phyloP scores from a whole-genome alignment of 192 early-diverging fungal species.

The Entomortierella chlamydospora region DNA sequence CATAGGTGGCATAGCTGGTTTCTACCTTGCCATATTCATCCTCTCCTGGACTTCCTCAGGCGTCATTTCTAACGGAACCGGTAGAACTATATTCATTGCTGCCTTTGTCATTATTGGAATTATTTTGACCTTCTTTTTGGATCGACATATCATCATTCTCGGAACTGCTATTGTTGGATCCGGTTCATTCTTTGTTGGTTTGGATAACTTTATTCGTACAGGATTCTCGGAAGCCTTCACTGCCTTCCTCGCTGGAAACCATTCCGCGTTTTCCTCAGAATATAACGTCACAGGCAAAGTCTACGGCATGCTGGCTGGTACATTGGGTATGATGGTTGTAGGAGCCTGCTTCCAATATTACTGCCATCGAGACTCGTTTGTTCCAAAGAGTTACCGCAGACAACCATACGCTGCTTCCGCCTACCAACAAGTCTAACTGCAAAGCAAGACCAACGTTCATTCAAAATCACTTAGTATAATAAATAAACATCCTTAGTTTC shows the following conservation, averaged over 20 bases:
- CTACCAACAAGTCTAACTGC: too few relatives aligned
- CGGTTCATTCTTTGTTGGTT: slow-evolving; percentile 78
- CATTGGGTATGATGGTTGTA: slow-evolving; percentile 69
- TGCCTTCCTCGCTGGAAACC: slow-evolving; percentile 59
- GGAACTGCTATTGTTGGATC: slow-evolving; percentile 81
- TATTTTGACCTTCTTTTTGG: slow-evolving; percentile 69
- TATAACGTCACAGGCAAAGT: slow-evolving; percentile 68
- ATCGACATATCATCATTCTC: slow-evolving; percentile 73
- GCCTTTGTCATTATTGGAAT: slow-evolving; percentile 67
- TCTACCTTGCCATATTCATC: slow-evolving; percentile 75
- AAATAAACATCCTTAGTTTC: too few relatives aligned
- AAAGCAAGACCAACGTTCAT: too few relatives aligned
- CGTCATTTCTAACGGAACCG: slow-evolving; percentile 67
- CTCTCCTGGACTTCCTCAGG: slow-evolving; percentile 70
- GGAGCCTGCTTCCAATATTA: slow-evolving; percentile 76
- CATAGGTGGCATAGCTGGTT: slow-evolving; percentile 83
- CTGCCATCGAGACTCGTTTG: slow-evolving; percentile 56
- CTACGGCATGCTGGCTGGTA: slow-evolving; percentile 78
- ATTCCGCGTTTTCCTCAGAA: slow-evolving; percentile 34
- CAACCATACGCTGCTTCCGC: not conserved
- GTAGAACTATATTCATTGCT: slow-evolving; percentile 76
- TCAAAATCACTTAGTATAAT: too few relatives aligned
- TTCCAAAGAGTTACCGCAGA: slow-evolving; percentile 15
- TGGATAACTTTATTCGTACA: slow-evolving; percentile 81
- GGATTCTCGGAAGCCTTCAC: slow-evolving; percentile 75